These are phyloP conservation scores for Glycine latifolia DNA, from an alignment of 306 rosid genomes.

Conservation along the genomic window DNA sequence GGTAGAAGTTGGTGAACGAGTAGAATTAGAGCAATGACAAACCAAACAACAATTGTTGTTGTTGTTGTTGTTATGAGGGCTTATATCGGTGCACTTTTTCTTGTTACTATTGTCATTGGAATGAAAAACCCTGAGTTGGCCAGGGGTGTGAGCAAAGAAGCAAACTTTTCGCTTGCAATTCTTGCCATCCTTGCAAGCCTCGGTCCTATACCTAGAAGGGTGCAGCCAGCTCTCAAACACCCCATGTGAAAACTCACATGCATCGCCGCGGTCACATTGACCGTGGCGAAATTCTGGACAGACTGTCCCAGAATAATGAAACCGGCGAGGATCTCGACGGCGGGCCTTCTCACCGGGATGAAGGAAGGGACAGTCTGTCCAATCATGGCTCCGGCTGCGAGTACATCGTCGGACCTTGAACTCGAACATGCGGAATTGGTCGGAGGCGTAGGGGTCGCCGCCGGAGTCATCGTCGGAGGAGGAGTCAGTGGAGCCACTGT, in stretches of 20 bases:
- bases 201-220: conserved; percentile 90
- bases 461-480: conserved; percentile 57
- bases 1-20: conserved; percentile 81
- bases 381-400: conserved; percentile 94
- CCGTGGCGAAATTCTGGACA: conserved; percentile 85
- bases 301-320: conserved; percentile 73
- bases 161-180: conserved; percentile 88
- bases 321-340: conserved; percentile 77
- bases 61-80: neutral
- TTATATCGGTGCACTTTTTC: neutral
- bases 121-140: conserved; percentile 75
- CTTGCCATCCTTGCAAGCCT: conserved; percentile 92
- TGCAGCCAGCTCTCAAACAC: conserved; percentile 96
- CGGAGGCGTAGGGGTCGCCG: conserved; percentile 73
- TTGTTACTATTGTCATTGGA: neutral
- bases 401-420: conserved; percentile 88
- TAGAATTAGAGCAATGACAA: conserved; percentile 32
- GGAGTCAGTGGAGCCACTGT: no score
- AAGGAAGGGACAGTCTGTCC: conserved; percentile 95
- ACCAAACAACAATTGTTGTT: conserved; percentile 56
- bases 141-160: conserved; percentile 85
- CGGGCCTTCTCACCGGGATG: conserved; percentile 94
- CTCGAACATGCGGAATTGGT: conserved; percentile 91
- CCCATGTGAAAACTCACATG: conserved; percentile 85
- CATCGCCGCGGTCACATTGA: conserved; percentile 74